Evolutionary conservation across 2,329 filamentous ascomycete species (phyloP), one percentile per base, ranked within the genome.

Genomic region (Tolypocladium paradoxum): DNA sequence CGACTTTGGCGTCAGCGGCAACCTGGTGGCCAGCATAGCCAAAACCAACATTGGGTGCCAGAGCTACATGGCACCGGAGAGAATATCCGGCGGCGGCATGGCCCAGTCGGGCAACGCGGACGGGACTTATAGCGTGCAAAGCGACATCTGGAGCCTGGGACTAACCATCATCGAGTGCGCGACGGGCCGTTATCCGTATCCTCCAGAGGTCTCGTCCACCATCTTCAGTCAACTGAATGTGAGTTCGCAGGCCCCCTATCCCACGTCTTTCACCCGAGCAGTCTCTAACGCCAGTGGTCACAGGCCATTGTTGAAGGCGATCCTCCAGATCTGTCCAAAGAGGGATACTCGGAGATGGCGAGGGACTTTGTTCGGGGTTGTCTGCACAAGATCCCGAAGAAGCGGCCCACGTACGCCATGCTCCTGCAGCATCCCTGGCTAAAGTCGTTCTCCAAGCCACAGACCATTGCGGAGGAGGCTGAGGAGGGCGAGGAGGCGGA

Each of bases 31-130:
- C 27, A 96, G 90, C 73, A 97, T 97, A 63, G 93, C 93, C 50
- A 96, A 95, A 72, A 99, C 93, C 31, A 99, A 99, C 67, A 99
- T 99, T 63, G 93, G 93, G 38, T 99, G 93, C 65, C 93, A 99
- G 72, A 96, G 91, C 65, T 99, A 99, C 73, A 99, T 99, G 93
- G 93, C 93, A 0, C 93, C 93, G 0, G 93, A 99, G 70, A 78
- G 93, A 59, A 99, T 99, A 63, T 90, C 90, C 9, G 90, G 89
- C 49, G 90, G 91, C 53, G 87, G 87, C 24, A 83, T 90, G 63
- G 83, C 88, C 54, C 81, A 86, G 56, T 78, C 84, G 20, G 81
- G 83, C 54, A 79, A 80, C 53, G 77, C 81, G 6, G 86, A 85
- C 55, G 92, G 92, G 53, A 95, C 92, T 2, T 99, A 99, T 70